These are phyloP conservation scores for Calonectria pseudoturangicola DNA, from an alignment of 2,329 filamentous ascomycete genomes.

Conservation along the genomic window DNA sequence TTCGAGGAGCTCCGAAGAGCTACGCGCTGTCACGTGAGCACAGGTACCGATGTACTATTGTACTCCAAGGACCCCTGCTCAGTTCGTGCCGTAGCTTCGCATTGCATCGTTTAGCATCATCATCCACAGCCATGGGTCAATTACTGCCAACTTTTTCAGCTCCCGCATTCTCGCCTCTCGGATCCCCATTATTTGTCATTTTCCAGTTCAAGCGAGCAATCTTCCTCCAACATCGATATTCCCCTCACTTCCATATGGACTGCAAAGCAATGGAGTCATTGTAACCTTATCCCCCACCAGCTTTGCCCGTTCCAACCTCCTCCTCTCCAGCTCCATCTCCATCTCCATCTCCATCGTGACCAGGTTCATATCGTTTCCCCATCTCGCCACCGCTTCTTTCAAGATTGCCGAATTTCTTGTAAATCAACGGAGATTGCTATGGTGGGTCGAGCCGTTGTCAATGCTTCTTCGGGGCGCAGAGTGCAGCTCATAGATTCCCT, in stretches of 20 bases:
- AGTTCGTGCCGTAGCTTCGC: conserved; percentile 19
- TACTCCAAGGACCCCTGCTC: not conserved
- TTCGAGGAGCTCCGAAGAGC: not conserved
- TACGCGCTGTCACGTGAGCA: conserved; percentile 39
- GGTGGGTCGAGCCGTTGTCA: conserved; percentile 27
- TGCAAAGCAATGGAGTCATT: conserved; percentile 10
- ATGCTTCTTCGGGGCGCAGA: conserved; percentile 31
- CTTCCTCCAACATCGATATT: conserved; percentile 14
- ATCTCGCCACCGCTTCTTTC: conserved; percentile 23
- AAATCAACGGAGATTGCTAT: not conserved
- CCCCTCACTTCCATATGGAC: not conserved
- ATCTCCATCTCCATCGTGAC: not conserved
- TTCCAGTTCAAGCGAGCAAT: conserved; percentile 21
- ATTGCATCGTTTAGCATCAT: conserved; percentile 18
- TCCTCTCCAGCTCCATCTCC: no score
- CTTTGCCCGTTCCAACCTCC: not conserved
- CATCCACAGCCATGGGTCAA: conserved; percentile 23
- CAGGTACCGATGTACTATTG: conserved; percentile 3
- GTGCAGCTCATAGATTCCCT: conserved; percentile 25
- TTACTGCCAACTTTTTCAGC: conserved; percentile 37
- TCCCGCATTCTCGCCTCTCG: not conserved
- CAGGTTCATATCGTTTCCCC: not conserved
- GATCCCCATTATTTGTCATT: conserved; percentile 8
- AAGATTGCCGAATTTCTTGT: conserved; percentile 17
- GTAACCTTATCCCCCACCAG: conserved; percentile 21